A percentile compares a stretch with the other conserved stretches of the same genome.
Conservation (phyloP, 1,284 basidiomycete genomes). For the Boletus nobilissimus region DNA sequence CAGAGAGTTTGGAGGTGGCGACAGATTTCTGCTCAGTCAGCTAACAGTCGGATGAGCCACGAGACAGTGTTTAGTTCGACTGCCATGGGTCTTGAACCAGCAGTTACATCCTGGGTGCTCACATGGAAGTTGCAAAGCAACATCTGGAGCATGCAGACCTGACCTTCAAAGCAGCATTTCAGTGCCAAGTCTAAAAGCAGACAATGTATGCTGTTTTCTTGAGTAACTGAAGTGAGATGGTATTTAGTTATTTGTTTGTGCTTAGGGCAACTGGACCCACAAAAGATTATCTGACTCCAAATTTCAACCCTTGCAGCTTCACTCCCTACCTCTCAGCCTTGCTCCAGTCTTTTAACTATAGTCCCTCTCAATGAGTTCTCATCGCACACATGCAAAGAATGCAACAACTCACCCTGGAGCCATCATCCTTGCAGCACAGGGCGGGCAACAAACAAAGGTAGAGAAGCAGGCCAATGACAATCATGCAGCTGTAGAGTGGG, state of each 20-base stretch:
- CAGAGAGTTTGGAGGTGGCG: background rate
- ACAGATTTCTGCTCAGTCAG: background rate
- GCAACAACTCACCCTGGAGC: background rate
- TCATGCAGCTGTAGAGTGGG: background rate
- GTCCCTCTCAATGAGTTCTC: background rate
- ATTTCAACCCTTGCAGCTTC: background rate
- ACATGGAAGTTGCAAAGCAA: background rate
- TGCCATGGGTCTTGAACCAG: conserved; percentile 1
- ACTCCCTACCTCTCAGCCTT: background rate
- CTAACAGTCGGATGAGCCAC: background rate
- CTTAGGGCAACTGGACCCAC: background rate
- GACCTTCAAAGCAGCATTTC: background rate
- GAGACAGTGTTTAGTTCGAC: background rate
- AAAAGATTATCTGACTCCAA: background rate
- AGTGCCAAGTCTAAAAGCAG: background rate
- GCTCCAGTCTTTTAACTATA: background rate
- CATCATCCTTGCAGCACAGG: background rate
- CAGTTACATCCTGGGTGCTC: background rate
- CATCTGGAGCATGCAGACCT: background rate
- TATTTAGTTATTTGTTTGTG: conserved; percentile 17
- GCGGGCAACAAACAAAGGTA: background rate
- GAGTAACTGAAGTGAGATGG: background rate
- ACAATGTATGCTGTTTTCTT: background rate
- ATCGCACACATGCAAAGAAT: background rate
- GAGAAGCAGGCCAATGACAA: background rate